Conservation (phyloP, 2,329 filamentous ascomycete genomes). For the Aquanectria penicillioides region DNA sequence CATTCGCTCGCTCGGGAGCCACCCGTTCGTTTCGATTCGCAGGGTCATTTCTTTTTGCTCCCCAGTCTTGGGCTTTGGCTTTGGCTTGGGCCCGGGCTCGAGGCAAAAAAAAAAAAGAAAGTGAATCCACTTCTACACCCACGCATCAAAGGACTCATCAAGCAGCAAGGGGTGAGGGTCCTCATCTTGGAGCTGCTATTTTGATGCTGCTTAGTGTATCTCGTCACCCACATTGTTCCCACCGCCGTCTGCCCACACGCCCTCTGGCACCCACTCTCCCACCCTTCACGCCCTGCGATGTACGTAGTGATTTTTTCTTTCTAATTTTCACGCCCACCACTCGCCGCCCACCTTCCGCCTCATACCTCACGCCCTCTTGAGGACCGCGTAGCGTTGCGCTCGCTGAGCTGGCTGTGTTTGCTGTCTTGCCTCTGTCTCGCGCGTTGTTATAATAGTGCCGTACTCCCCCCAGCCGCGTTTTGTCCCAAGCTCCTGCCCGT, state of each 20-base stretch:
- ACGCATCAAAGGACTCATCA: background rate
- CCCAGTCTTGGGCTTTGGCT: no score
- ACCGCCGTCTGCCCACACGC: conserved; percentile 12
- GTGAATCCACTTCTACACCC: background rate
- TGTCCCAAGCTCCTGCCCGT: conserved; percentile 42
- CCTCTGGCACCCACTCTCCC: background rate
- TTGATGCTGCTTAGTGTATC: conserved; percentile 23
- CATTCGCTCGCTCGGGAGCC: conserved; percentile 26
- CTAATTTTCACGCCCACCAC: conserved; percentile 13
- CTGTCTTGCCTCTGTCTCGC: conserved; percentile 28
- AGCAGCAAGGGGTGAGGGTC: conserved; percentile 12
- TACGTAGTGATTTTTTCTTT: background rate
- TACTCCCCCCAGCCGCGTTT: conserved; percentile 26
- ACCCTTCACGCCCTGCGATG: background rate
- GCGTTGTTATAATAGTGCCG: conserved; percentile 29
- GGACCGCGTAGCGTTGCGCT: conserved; percentile 21
- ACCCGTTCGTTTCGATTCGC: conserved; percentile 37
- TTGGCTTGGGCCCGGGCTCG: conserved; percentile 12
- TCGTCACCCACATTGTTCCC: conserved; percentile 11
- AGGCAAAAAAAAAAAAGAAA: no score
- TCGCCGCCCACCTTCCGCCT: background rate
- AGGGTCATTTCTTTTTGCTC: conserved; percentile 31
- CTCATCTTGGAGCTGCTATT: conserved; percentile 25
- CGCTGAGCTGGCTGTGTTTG: conserved; percentile 33
- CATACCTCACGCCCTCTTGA: conserved; percentile 16